Percentiles rank a stretch among this genome's conserved stretches.
phyloP scores from a whole-genome alignment of 2,329 filamentous ascomycete genomes.

The Aquanectria penicillioides region DNA sequence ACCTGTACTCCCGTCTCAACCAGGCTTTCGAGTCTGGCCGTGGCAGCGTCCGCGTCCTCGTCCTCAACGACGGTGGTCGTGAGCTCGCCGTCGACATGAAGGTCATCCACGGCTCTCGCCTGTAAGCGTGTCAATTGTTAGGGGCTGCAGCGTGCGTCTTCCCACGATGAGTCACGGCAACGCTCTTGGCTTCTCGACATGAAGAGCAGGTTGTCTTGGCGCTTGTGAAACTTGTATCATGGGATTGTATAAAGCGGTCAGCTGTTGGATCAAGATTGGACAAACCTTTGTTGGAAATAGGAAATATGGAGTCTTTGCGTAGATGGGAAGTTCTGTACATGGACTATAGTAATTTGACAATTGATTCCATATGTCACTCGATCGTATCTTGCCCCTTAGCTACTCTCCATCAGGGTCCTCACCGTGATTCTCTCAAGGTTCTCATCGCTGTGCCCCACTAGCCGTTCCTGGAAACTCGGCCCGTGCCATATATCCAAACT shows the following conservation, averaged over 20 bases:
- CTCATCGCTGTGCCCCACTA: conserved; percentile 4
- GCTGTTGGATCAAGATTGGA: conserved; percentile 44
- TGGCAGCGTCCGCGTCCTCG: conserved; percentile 92
- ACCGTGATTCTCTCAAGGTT: conserved; percentile 7
- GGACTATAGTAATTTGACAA: conserved; percentile 48
- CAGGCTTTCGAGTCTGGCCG: conserved; percentile 90
- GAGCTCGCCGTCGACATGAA: conserved; percentile 99
- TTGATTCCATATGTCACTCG: conserved; percentile 43
- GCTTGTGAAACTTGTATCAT: conserved; percentile 41
- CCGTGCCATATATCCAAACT: background rate
- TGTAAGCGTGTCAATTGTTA: conserved; percentile 57
- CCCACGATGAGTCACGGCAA: conserved; percentile 28
- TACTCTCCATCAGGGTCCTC: conserved; percentile 25
- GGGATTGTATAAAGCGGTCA: conserved; percentile 37
- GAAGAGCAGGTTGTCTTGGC: conserved; percentile 29
- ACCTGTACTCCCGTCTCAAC: conserved; percentile 82
- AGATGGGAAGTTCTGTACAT: conserved; percentile 58
- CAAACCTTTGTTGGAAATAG: conserved; percentile 46
- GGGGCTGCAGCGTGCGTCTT: conserved; percentile 37
- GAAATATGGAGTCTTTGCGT: conserved; percentile 51
- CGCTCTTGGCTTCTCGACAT: conserved; percentile 29
- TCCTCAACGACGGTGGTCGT: conserved; percentile 91
- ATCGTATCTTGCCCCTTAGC: background rate
- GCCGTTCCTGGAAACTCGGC: background rate
- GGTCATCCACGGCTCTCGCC: conserved; percentile 85